Evolutionary conservation across 345 rosid genomes (phyloP).

Genomic region (Mallotus nudiflorus): DNA sequence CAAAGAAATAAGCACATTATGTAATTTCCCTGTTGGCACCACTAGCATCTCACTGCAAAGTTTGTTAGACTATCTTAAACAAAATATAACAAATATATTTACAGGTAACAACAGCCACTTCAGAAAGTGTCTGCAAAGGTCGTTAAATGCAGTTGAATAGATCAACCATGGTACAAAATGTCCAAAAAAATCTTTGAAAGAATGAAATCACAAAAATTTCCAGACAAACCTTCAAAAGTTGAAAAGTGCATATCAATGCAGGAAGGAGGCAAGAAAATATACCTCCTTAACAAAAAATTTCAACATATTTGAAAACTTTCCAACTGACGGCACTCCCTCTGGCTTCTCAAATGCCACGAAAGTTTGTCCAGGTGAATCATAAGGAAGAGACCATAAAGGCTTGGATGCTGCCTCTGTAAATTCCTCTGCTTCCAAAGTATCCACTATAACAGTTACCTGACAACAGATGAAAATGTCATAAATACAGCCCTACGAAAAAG

Average conservation of each 20-base stretch:
- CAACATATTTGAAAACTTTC: constrained; percentile 86
- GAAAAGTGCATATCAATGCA: neutral
- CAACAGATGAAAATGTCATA: constrained; percentile 26
- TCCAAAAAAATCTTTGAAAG: neutral
- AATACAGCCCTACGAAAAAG: constrained; percentile 5
- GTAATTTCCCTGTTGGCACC: too few species aligned
- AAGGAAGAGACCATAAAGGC: constrained; percentile 83
- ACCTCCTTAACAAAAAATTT: constrained; percentile 96
- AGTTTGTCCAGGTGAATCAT: constrained; percentile 88
- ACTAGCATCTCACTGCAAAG: neutral
- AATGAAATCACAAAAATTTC: neutral
- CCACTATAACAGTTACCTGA: constrained; percentile 85
- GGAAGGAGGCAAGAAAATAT: constrained; percentile 11
- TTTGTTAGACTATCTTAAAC: neutral
- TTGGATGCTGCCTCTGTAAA: constrained; percentile 65
- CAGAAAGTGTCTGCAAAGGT: neutral
- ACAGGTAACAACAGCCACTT: neutral
- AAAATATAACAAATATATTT: neutral
- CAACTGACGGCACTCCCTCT: constrained; percentile 70
- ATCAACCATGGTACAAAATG: neutral
- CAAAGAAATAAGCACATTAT: neutral
- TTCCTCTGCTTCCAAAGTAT: constrained; percentile 89
- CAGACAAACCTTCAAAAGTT: neutral
- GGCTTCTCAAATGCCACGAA: constrained; percentile 91
- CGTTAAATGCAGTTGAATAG: neutral